phyloP scores from a whole-genome alignment of 768 basidiomycete genomes.

The Cystobasidium tubakii region DNA sequence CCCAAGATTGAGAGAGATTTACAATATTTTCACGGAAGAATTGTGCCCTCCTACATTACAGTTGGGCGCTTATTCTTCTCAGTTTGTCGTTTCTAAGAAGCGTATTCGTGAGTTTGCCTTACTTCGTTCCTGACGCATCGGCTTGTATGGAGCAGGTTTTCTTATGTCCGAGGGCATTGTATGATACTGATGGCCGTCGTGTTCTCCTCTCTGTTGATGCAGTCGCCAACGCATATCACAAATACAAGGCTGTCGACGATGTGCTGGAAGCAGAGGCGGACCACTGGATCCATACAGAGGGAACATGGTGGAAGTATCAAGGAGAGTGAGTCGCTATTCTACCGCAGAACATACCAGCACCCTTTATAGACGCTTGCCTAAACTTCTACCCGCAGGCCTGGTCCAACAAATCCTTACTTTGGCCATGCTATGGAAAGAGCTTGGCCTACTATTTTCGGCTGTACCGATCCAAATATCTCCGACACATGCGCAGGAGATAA shows the following conservation, averaged over 20 bases:
- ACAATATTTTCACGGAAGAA: constrained; percentile 46
- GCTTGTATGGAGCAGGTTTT: too few species aligned
- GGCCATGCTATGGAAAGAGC: constrained; percentile 37
- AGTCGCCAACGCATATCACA: constrained; percentile 41
- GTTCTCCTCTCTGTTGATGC: neutral
- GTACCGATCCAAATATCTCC: constrained; percentile 23
- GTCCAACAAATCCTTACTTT: constrained; percentile 37
- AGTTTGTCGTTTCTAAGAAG: constrained; percentile 47
- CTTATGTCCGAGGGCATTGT: neutral
- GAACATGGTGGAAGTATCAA: constrained; percentile 31
- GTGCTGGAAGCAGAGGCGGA: constrained; percentile 31
- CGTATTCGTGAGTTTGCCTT: constrained; percentile 40
- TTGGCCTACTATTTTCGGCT: constrained; percentile 37
- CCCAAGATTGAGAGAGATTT: constrained; percentile 47
- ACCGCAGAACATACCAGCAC: neutral
- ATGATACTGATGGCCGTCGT: neutral
- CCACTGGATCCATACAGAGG: constrained; percentile 39
- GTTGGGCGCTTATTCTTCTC: constrained; percentile 47
- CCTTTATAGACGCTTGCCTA: neutral
- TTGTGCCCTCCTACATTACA: constrained; percentile 40
- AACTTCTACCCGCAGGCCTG: neutral
- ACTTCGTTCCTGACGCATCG: neutral
- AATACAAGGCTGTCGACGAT: constrained; percentile 44
- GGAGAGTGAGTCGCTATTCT: constrained; percentile 20
- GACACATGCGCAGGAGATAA: constrained; percentile 29